A percentile compares a stretch with the other conserved stretches of the same genome.
Conservation (phyloP, 331 rosid species). For the Acacia pycnantha region DNA sequence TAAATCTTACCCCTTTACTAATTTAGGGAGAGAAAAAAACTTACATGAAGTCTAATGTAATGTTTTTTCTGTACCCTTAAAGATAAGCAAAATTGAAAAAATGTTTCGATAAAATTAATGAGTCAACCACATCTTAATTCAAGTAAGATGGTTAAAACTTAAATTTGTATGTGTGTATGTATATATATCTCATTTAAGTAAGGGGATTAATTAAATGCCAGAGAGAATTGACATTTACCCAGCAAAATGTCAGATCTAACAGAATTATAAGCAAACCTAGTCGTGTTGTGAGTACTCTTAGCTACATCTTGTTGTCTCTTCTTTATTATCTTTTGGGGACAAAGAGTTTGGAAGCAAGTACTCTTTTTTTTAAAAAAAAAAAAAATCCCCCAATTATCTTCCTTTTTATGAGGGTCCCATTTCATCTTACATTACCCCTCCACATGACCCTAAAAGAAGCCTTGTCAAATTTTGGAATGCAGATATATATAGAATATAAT, state of each 20-base stretch:
- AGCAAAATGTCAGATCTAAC: conserved; percentile 39
- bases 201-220: conserved; percentile 24
- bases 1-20: neutral
- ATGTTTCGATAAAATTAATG: neutral
- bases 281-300: conserved; percentile 35
- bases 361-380: conserved; percentile 29
- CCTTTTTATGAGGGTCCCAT: conserved; percentile 37
- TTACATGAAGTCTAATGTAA: neutral
- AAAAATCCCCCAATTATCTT: conserved; percentile 32
- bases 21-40: too few species aligned
- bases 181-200: too few species aligned
- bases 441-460: conserved; percentile 28
- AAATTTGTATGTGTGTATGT: too few species aligned
- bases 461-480: conserved; percentile 10
- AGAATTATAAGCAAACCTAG: conserved; percentile 22
- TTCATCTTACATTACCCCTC: conserved; percentile 25
- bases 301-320: conserved; percentile 37
- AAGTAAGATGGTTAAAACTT: too few species aligned
- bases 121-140: too few species aligned
- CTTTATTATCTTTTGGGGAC: conserved; percentile 42
- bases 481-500: neutral
- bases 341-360: conserved; percentile 40
- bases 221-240: conserved; percentile 49
- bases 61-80: too few species aligned
- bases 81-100: too few species aligned